Percentiles rank a stretch among this genome's conserved stretches.
These are phyloP conservation scores for Calonectria pteridis DNA, from an alignment of 2,329 filamentous ascomycete genomes.

Conservation along the genomic window DNA sequence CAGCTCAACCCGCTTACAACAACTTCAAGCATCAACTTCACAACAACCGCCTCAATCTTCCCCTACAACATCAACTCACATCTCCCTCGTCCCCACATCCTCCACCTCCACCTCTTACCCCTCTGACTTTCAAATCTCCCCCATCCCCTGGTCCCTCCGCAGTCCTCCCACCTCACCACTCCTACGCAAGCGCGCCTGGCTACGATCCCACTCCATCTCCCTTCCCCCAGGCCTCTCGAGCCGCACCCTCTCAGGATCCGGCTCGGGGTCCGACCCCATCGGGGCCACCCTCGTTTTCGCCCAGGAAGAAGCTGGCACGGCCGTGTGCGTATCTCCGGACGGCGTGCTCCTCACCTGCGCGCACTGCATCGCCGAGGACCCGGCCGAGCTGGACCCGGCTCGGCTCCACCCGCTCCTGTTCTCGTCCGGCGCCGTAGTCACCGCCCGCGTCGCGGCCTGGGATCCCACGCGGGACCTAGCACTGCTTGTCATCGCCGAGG, in stretches of 20 bases:
- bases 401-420: constrained; percentile 58
- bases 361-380: constrained; percentile 61
- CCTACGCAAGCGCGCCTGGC: constrained; percentile 20
- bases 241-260: constrained; percentile 3
- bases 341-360: constrained; percentile 64
- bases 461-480: constrained; percentile 60
- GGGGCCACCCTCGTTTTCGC: constrained; percentile 59
- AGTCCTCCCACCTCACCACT: constrained; percentile 3
- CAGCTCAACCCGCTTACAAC: constrained; percentile 11
- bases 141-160: constrained; percentile 11
- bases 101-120: neutral
- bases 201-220: constrained; percentile 31
- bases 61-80: neutral
- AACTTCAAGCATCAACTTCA: neutral
- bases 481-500: constrained; percentile 55
- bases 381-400: constrained; percentile 47
- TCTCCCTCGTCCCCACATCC: neutral
- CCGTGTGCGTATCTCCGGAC: constrained; percentile 58
- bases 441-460: constrained; percentile 55
- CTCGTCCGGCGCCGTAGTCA: constrained; percentile 53
- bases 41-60: neutral
- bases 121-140: neutral
- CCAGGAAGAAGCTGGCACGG: constrained; percentile 63
- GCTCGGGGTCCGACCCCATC: constrained; percentile 17
- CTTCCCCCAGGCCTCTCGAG: constrained; percentile 25